Evolutionary conservation across 768 basidiomycete genomes (phyloP), one percentile per base, ranked within the genome.

Genomic region (Tricholoma sp.): DNA sequence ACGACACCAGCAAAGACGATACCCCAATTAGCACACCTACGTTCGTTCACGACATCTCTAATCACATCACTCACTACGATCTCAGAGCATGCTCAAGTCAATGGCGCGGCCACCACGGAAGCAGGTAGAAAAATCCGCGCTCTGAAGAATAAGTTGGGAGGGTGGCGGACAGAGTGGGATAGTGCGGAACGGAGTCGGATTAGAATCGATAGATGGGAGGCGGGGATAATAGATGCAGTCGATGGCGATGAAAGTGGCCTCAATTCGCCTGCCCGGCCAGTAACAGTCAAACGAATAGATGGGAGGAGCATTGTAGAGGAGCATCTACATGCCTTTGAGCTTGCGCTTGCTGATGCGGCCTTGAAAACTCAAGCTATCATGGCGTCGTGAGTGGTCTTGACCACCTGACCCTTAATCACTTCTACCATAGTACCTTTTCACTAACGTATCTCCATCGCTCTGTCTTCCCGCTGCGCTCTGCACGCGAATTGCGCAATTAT

Each of bases 71-170:
- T 95, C 45, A 80, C 85, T 2, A 81, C 84, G 33, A 83, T 94
- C 60, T 91, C 88, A 24, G 92, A 95, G 64, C 89, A 93, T 57
- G 88, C 91, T 12, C 92, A 95, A 67, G 90, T 93, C 50, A 91
- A 92, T 64, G 84, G 86, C 9, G 93, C 89, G 1, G 88, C 86
- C 4, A 87, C 89, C 9, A 85, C 91, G 1, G 92, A 95, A 56
- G 88, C 91, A 0, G 91, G 90, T 47, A 81, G 92, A 37, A 92
- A 90, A 71, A 85, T 95, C 41, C 86, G 92, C 50, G 88, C 89
- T 12, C 71, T 93, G 59, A 91, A 89, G 74, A 92, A 93, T 63
- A 89, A 88, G 61, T 71, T 94, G 31, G 86, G 85, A 6, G 88
- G 83, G 18, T 90, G 89, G 86, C 80, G 85, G 54, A 78, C 80